Percentiles rank a stretch among this genome's conserved stretches.
Evolutionary conservation across 1,284 basidiomycete species (phyloP).

Genomic region (Trichosporon coremiiforme): DNA sequence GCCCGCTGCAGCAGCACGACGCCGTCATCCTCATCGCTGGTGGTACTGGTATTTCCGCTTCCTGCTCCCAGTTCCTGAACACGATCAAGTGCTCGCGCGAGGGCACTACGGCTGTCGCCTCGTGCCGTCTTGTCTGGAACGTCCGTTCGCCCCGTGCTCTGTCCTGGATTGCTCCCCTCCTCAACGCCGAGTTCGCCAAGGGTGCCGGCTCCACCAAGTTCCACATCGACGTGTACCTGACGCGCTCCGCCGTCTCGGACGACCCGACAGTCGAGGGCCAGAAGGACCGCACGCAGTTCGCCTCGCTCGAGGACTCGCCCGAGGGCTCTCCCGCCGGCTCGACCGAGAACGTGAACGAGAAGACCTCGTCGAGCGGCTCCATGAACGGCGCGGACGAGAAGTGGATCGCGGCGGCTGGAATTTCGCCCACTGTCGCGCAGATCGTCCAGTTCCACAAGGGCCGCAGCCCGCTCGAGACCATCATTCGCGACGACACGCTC

Average conservation of each 20-base stretch:
- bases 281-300: neutral
- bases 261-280: slow-evolving; percentile 20
- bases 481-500: slow-evolving; percentile 25
- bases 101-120: slow-evolving; percentile 36
- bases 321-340: slow-evolving; percentile 20
- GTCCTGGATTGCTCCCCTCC: slow-evolving; percentile 29
- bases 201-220: slow-evolving; percentile 25
- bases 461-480: slow-evolving; percentile 27
- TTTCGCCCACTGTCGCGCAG: slow-evolving; percentile 5
- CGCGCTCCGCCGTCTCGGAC: slow-evolving; percentile 22
- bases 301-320: slow-evolving; percentile 19
- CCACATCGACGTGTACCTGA: slow-evolving; percentile 34
- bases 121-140: slow-evolving; percentile 48
- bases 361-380: neutral
- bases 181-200: slow-evolving; percentile 26
- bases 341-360: slow-evolving; percentile 22
- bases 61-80: slow-evolving; percentile 40
- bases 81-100: slow-evolving; percentile 37
- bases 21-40: slow-evolving; percentile 48
- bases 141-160: slow-evolving; percentile 21
- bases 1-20: slow-evolving; percentile 35
- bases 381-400: slow-evolving; percentile 17
- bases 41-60: slow-evolving; percentile 51
- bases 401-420: slow-evolving; percentile 7
- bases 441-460: slow-evolving; percentile 25